Evolutionary conservation across 768 basidiomycete species (phyloP).

Genomic region (Lepiota brunneoincarnata): DNA sequence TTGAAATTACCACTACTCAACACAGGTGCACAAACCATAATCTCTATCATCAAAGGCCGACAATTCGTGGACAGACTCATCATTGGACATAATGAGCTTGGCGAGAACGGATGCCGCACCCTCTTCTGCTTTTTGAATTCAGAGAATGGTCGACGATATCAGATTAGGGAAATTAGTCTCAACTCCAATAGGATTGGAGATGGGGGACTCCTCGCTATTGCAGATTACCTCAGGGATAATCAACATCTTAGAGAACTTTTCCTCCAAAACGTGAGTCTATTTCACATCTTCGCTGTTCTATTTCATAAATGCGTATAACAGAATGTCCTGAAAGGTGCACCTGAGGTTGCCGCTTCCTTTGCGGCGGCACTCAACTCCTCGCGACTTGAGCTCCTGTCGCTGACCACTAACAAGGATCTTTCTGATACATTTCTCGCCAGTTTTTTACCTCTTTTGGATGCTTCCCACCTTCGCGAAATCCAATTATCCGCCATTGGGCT

Average conservation of each 20-base stretch:
- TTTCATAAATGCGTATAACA: slow-evolving; percentile 1
- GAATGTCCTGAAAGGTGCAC: slow-evolving; percentile 29
- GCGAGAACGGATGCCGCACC: slow-evolving; percentile 52
- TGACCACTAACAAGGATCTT: slow-evolving; percentile 49
- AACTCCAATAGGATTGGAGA: slow-evolving; percentile 57
- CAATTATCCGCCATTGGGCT: slow-evolving; percentile 53
- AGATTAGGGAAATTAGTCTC: slow-evolving; percentile 53
- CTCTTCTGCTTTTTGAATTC: slow-evolving; percentile 57
- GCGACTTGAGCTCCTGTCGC: slow-evolving; percentile 43
- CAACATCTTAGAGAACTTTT: slow-evolving; percentile 44
- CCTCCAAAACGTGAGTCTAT: slow-evolving; percentile 52
- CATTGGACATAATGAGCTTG: slow-evolving; percentile 54
- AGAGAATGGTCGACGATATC: slow-evolving; percentile 38
- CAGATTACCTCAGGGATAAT: slow-evolving; percentile 48
- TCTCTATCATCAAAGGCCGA: slow-evolving; percentile 43
- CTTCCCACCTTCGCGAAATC: slow-evolving; percentile 48
- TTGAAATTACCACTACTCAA: too few relatives aligned
- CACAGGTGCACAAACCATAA: slow-evolving; percentile 50
- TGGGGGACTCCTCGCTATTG: slow-evolving; percentile 50
- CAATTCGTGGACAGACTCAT: slow-evolving; percentile 49
- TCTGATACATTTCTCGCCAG: slow-evolving; percentile 45
- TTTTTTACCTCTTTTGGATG: slow-evolving; percentile 50
- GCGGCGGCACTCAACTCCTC: slow-evolving; percentile 54
- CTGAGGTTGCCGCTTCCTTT: slow-evolving; percentile 35
- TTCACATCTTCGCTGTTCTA: neutral